Evolutionary conservation across 2,329 filamentous ascomycete species (phyloP), one percentile per base, ranked within the genome.

Genomic region (Huntiella savannae): DNA sequence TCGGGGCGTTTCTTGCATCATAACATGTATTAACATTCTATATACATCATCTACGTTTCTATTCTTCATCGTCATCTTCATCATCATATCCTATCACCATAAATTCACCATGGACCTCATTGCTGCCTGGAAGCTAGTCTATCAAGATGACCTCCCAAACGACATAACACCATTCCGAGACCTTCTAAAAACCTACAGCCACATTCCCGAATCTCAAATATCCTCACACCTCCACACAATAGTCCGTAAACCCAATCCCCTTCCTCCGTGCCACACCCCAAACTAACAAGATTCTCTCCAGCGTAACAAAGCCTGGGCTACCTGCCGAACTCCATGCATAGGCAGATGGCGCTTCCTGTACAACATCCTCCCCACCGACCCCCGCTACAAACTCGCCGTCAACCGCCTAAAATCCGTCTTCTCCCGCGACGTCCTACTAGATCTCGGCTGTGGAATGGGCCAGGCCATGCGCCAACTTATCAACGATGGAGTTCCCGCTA

Each of bases 361-460:
- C 37, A 56, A 68, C n/a, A 56, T 59, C 8, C 61, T 66, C 40
- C 54, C 56, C 15, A 52, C 58, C 34, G 65, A 69, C 50, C 57
- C 62, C 4, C 61, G 59, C 40, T 68, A 68, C 51, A 62, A 60
- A 43, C 56, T 62, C 40, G 63, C 62, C 6, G 57, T 69, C 15
- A 59, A 60, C 45, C 61, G 65, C 28, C 60, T 69, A 33, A 61
- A 58, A 11, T 55, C 61, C 22, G 55, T 59, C 12, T 53, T 56
- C 32, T 65, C 65, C 3, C 53, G 54, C 19, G 62, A 65, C 47
- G 57, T 59, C 4, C 58, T 70, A 10, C 60, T 70, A 8, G 69
- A 72, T 52, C 55, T 73, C 1, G 68, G 68, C 39, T 72, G 68
- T 53, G 66, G 68, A 48, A 58, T 72, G 34, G 69, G 67, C 12